Conservation (phyloP, 176 grass and related monocot genomes). For the Rhynchospora pubera region DNA sequence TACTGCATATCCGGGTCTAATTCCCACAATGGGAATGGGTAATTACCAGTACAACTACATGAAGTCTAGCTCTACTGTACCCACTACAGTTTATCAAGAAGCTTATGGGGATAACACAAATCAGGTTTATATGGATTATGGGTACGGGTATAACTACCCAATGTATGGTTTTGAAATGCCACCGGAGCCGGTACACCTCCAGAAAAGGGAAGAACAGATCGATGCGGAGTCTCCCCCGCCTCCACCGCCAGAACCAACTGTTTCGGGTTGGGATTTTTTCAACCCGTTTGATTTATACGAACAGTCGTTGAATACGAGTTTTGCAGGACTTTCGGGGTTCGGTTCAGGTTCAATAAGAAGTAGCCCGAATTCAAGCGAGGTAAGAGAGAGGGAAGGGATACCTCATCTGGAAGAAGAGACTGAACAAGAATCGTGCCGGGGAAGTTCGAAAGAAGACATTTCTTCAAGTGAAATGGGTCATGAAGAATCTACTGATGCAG, state of each 20-base stretch:
- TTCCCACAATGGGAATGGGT: conserved; percentile 19
- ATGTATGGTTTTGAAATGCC: conserved; percentile 33
- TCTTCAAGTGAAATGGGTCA: conserved; percentile 23
- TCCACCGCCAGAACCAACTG: conserved; percentile 34
- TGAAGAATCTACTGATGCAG: conserved; percentile 31
- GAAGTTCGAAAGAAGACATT: conserved; percentile 37
- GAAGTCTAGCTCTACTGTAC: conserved; percentile 39
- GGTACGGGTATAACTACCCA: conserved; percentile 41
- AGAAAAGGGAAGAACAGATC: conserved; percentile 11
- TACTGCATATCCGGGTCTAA: conserved; percentile 8
- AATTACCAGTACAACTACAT: conserved; percentile 59
- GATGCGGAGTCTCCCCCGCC: conserved; percentile 29
- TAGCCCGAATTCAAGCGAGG: conserved; percentile 78
- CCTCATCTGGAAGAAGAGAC: conserved; percentile 93
- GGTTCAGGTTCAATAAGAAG: conserved; percentile 39
- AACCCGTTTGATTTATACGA: conserved; percentile 64
- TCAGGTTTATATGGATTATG: conserved; percentile 29
- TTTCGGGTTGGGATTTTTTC: conserved; percentile 75
- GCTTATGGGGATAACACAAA: conserved; percentile 36
- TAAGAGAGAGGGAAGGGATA: conserved; percentile 83
- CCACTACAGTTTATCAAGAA: conserved; percentile 71
- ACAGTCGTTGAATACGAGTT: conserved; percentile 31
- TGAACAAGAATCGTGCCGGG: conserved; percentile 57
- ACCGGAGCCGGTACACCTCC: not conserved
- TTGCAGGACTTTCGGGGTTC: conserved; percentile 2